Percentiles rank a stretch among this genome's conserved stretches.
Evolutionary conservation across 176 grass and related monocot genomes (phyloP).

Genomic region (Hsuehochloa calcarea): DNA sequence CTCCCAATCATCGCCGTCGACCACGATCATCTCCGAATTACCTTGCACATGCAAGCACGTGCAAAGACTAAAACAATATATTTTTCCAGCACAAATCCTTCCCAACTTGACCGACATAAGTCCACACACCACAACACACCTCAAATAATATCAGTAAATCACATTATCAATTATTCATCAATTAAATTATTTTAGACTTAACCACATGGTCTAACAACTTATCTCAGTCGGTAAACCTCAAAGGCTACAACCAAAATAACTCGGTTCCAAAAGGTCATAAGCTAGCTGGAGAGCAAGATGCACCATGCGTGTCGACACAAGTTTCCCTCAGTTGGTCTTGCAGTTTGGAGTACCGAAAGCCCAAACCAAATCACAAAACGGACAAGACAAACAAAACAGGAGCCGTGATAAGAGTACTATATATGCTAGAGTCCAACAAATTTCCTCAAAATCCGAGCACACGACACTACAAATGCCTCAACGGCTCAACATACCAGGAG

Average conservation of each 20-base stretch:
- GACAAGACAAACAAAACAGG: neutral
- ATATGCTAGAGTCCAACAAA: conserved; percentile 9
- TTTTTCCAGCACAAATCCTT: no score
- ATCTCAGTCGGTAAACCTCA: neutral
- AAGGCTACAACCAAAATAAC: neutral
- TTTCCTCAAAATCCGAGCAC: conserved; percentile 33
- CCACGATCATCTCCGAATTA: no score
- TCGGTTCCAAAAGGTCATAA: neutral
- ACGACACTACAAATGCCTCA: conserved; percentile 16
- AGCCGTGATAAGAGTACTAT: neutral
- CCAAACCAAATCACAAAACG: neutral
- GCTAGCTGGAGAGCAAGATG: neutral
- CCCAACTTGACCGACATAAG: no score
- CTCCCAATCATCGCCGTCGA: no score
- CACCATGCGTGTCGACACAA: neutral
- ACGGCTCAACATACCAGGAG: neutral
- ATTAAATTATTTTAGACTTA: no score
- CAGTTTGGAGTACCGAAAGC: neutral
- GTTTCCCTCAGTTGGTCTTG: no score
- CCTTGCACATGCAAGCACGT: no score
- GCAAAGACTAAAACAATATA: no score
- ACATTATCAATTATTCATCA: no score
- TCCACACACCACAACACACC: no score
- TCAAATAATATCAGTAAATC: no score
- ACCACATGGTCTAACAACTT: no score